Percentiles rank a stretch among this genome's conserved stretches.
These are phyloP conservation scores for Debaryomyces nepalensis DNA, from an alignment of 1,139 yeast genomes.

Conservation along the genomic window DNA sequence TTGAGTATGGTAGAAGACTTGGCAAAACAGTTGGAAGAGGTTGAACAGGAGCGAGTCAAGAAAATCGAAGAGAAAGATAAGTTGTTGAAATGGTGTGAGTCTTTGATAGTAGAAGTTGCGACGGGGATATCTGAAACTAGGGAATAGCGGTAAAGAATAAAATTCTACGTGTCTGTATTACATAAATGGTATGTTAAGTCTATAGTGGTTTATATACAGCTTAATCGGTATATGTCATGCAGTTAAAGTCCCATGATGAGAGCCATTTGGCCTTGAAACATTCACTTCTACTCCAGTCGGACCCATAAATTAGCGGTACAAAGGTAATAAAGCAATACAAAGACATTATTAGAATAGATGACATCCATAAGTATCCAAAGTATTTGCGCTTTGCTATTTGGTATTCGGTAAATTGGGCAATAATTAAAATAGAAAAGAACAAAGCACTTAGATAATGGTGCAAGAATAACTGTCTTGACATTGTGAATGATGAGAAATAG, in stretches of 20 bases:
- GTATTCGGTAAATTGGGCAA: constrained; percentile 38
- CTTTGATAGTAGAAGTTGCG: constrained; percentile 66
- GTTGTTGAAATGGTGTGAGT: constrained; percentile 68
- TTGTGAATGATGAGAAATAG: constrained; percentile 39
- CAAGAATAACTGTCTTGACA: constrained; percentile 38
- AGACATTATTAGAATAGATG: constrained; percentile 19
- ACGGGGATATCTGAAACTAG: constrained; percentile 53
- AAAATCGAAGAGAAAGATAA: constrained; percentile 71
- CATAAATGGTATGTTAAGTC: constrained; percentile 1
- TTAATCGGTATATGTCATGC: constrained; percentile 25
- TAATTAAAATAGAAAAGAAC: constrained; percentile 37
- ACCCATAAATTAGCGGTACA: constrained; percentile 42
- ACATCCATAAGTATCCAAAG: constrained; percentile 25
- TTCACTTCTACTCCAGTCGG: constrained; percentile 32
- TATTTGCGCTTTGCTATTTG: constrained; percentile 27
- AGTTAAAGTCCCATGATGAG: constrained; percentile 43
- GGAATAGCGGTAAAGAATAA: constrained; percentile 12
- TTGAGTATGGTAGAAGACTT: constrained; percentile 64
- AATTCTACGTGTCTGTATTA: background rate
- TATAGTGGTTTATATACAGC: constrained; percentile 3
- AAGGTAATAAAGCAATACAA: constrained; percentile 26
- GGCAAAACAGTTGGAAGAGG: constrained; percentile 62
- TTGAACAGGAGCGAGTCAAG: constrained; percentile 61
- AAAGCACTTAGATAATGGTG: constrained; percentile 48
- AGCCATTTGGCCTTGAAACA: constrained; percentile 38